Evolutionary conservation across 1,284 basidiomycete species (phyloP).

Genomic region (Ganoderma leucocontextum): DNA sequence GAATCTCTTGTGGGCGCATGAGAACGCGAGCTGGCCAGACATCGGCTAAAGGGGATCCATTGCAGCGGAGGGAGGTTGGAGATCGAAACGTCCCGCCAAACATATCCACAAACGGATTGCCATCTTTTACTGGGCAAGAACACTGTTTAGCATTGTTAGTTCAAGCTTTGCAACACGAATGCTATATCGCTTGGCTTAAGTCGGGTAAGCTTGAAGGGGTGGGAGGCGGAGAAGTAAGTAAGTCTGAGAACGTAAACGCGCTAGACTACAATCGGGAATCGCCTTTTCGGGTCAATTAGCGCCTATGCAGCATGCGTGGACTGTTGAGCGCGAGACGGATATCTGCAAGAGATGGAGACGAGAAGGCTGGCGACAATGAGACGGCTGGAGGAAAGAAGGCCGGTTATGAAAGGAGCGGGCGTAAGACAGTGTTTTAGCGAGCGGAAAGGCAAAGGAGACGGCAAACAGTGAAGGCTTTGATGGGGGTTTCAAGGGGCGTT

Average conservation of each 20-base stretch:
- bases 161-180: neutral
- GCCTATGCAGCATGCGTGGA: neutral
- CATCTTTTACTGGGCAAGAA: neutral
- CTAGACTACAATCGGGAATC: conserved; percentile 22
- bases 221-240: neutral
- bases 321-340: conserved; percentile 13
- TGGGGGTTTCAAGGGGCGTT: conserved; percentile 40
- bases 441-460: conserved; percentile 32
- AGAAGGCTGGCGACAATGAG: conserved; percentile 5
- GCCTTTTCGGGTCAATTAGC: conserved; percentile 27
- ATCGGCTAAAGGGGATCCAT: neutral
- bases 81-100: neutral
- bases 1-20: conserved; percentile 17
- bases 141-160: neutral
- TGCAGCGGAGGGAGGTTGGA: neutral
- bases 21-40: neutral
- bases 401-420: conserved; percentile 17
- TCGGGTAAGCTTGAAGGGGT: conserved; percentile 10
- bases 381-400: conserved; percentile 4
- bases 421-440: conserved; percentile 15
- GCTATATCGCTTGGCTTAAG: neutral
- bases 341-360: conserved; percentile 19
- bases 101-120: conserved; percentile 2
- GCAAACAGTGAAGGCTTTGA: conserved; percentile 32
- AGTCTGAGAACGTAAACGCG: conserved; percentile 16